Conservation (phyloP, 352 stramenopile species). For the Thraustotheca clavata region DNA sequence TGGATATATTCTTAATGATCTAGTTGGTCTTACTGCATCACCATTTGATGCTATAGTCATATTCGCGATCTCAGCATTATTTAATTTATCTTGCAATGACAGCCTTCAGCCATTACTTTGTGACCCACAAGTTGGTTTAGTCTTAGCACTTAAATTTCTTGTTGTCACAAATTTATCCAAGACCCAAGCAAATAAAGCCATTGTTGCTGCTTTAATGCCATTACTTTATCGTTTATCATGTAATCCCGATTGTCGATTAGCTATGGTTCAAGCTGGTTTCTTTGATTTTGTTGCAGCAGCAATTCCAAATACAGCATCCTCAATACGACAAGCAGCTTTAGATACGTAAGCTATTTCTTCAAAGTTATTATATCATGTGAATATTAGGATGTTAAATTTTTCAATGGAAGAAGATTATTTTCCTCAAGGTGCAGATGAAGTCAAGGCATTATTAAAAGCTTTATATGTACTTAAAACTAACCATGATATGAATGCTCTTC, state of each 20-base stretch:
- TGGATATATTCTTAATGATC: constrained; percentile 40
- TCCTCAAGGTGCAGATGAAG: constrained; percentile 50
- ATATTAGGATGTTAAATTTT: constrained; percentile 15
- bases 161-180: constrained; percentile 32
- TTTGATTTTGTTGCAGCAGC: constrained; percentile 8
- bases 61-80: constrained; percentile 56
- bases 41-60: constrained; percentile 27
- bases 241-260: neutral
- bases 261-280: constrained; percentile 5
- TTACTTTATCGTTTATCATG: constrained; percentile 10
- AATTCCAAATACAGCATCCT: neutral
- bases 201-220: constrained; percentile 1
- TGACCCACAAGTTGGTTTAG: constrained; percentile 30
- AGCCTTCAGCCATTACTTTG: constrained; percentile 42
- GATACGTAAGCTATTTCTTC: neutral
- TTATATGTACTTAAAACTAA: constrained; percentile 28
- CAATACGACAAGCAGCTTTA: constrained; percentile 4
- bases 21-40: constrained; percentile 40
- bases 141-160: constrained; percentile 41
- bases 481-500: neutral
- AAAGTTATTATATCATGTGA: neutral
- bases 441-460: constrained; percentile 35
- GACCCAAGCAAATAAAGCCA: neutral
- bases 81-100: constrained; percentile 71
- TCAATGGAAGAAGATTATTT: constrained; percentile 39